These are phyloP conservation scores for Calonectria pseudoreteaudii DNA, from an alignment of 2,329 filamentous ascomycete species.

Conservation along the genomic window DNA sequence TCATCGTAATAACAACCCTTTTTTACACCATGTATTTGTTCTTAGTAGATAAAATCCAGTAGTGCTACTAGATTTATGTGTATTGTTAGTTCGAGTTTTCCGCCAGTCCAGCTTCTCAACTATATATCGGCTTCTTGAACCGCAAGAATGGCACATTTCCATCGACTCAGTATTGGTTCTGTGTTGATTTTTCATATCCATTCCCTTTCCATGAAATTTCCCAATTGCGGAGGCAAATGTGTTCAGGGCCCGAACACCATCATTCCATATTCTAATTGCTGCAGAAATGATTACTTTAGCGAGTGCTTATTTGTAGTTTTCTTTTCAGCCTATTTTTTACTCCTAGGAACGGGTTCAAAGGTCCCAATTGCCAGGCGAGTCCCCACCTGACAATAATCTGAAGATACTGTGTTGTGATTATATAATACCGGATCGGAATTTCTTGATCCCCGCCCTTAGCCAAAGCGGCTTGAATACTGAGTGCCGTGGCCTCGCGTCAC, in stretches of 20 bases:
- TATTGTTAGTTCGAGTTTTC: background rate
- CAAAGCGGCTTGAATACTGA: conserved; percentile 3
- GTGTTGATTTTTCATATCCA: background rate
- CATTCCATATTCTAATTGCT: background rate
- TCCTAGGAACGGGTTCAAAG: background rate
- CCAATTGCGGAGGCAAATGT: background rate
- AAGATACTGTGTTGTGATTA: background rate
- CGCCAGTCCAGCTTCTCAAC: background rate
- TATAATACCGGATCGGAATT: conserved; percentile 23
- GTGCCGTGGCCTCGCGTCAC: conserved; percentile 45
- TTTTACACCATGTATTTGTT: background rate
- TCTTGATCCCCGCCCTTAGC: conserved; percentile 2
- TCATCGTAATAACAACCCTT: background rate
- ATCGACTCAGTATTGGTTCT: background rate
- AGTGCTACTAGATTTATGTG: background rate
- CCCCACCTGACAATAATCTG: background rate
- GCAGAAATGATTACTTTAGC: background rate
- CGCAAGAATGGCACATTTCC: background rate
- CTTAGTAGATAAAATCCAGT: background rate
- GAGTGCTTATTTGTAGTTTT: background rate
- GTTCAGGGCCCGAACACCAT: background rate
- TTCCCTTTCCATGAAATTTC: background rate
- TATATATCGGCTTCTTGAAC: background rate
- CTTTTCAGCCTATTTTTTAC: background rate
- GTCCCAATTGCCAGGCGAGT: too few species aligned